A percentile compares a stretch with the other conserved stretches of the same genome.
phyloP scores from a whole-genome alignment of 1,284 basidiomycete genomes.

The Moniliella sp. region DNA sequence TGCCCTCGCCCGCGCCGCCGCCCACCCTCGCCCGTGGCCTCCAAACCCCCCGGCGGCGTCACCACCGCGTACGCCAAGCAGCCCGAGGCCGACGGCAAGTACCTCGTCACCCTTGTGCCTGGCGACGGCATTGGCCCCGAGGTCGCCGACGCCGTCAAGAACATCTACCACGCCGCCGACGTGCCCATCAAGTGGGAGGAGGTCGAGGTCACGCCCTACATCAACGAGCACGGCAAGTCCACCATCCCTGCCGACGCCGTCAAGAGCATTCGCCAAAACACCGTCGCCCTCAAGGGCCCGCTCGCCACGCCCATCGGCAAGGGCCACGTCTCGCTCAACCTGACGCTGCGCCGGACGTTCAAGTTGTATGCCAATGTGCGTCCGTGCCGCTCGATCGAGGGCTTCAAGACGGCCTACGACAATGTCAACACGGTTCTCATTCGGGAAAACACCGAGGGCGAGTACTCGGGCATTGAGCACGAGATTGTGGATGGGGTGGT shows the following conservation, averaged over 20 bases:
- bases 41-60: too few relatives aligned
- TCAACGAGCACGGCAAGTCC: conserved; percentile 69
- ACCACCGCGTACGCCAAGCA: conserved; percentile 29
- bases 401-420: conserved; percentile 94
- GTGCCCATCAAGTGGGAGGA: conserved; percentile 58
- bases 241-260: conserved; percentile 85
- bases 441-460: conserved; percentile 98
- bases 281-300: conserved; percentile 70
- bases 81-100: conserved; percentile 48
- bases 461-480: conserved; percentile 97
- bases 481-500: conserved; percentile 94
- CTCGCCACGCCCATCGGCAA: conserved; percentile 58
- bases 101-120: conserved; percentile 72
- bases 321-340: conserved; percentile 91
- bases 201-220: conserved; percentile 69
- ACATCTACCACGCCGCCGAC: conserved; percentile 67
- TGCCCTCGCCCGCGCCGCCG: not conserved
- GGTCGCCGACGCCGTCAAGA: conserved; percentile 83
- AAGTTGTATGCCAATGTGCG: conserved; percentile 95
- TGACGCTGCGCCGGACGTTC: conserved; percentile 88
- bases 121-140: conserved; percentile 95
- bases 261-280: conserved; percentile 80
- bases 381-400: conserved; percentile 82
- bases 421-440: conserved; percentile 94
- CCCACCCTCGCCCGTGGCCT: conserved; percentile 3